These are phyloP conservation scores for Penicillium capsulatum DNA, from an alignment of 2,329 filamentous ascomycete genomes.

Conservation along the genomic window DNA sequence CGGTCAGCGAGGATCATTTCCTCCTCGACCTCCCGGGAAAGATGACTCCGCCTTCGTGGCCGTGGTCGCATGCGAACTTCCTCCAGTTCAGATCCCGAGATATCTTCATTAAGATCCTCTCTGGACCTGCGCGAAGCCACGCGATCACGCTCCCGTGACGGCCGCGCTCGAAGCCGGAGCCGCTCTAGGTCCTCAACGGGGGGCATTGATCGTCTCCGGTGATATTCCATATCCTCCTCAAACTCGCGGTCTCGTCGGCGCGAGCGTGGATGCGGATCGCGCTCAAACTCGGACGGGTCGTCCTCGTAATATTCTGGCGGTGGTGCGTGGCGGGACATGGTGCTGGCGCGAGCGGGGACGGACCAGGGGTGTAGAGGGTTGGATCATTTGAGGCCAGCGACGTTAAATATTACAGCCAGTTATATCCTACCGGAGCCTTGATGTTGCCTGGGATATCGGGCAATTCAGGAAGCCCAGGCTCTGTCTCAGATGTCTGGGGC, in stretches of 20 bases:
- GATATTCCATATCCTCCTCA: constrained; percentile 28
- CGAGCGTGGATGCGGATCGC: constrained; percentile 21
- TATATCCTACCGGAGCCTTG: too few species aligned
- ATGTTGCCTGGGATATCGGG: background rate
- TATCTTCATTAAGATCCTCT: constrained; percentile 18
- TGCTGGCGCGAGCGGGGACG: background rate
- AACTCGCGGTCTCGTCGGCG: constrained; percentile 24
- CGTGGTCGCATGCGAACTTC: constrained; percentile 7
- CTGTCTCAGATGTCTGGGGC: background rate
- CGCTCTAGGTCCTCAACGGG: constrained; percentile 43
- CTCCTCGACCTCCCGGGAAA: constrained; percentile 13
- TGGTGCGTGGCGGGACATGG: constrained; percentile 32
- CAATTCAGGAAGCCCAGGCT: background rate
- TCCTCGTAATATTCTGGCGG: constrained; percentile 31
- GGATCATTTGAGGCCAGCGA: too few species aligned
- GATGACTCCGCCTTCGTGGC: constrained; percentile 5
- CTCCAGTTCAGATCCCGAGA: constrained; percentile 13
- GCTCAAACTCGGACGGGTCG: constrained; percentile 26
- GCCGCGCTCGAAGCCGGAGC: constrained; percentile 38
- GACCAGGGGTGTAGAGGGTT: background rate
- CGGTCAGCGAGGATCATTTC: too few species aligned
- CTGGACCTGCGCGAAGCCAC: too few species aligned
- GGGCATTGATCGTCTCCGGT: constrained; percentile 35
- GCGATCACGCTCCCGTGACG: too few species aligned
- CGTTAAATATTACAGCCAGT: too few species aligned